Conservation (phyloP, 2,329 filamentous ascomycete genomes). For the Cladophialophora immunda region DNA sequence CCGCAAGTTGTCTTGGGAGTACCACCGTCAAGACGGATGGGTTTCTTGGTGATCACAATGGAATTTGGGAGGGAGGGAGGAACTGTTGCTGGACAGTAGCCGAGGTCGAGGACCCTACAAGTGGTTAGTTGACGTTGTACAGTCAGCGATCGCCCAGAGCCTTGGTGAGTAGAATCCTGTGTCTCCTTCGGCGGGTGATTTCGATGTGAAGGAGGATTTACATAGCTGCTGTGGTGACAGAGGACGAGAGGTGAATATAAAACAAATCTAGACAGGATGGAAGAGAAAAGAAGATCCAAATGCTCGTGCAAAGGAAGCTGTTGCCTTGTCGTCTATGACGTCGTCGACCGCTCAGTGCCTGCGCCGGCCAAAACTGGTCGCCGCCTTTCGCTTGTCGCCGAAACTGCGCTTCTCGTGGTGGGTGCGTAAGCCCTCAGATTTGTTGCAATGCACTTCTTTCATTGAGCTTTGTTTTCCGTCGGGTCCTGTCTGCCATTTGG, state of each 20-base stretch:
- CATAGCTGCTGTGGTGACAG: background rate
- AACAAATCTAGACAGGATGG: background rate
- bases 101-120: background rate
- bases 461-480: background rate
- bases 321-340: background rate
- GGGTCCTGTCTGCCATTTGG: background rate
- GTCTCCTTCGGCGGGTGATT: background rate
- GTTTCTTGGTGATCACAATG: background rate
- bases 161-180: background rate
- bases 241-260: background rate
- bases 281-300: background rate
- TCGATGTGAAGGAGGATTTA: background rate
- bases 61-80: background rate
- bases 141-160: background rate
- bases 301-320: background rate
- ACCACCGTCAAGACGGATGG: background rate
- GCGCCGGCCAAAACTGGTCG: background rate
- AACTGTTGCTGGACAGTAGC: background rate
- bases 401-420: background rate
- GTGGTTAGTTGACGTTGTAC: background rate
- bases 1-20: slow-evolving; percentile 3
- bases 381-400: background rate
- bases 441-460: background rate
- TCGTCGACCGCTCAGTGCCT: background rate
- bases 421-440: background rate